phyloP scores from a whole-genome alignment of 495 filamentous ascomycete species.

The Podospora conica region DNA sequence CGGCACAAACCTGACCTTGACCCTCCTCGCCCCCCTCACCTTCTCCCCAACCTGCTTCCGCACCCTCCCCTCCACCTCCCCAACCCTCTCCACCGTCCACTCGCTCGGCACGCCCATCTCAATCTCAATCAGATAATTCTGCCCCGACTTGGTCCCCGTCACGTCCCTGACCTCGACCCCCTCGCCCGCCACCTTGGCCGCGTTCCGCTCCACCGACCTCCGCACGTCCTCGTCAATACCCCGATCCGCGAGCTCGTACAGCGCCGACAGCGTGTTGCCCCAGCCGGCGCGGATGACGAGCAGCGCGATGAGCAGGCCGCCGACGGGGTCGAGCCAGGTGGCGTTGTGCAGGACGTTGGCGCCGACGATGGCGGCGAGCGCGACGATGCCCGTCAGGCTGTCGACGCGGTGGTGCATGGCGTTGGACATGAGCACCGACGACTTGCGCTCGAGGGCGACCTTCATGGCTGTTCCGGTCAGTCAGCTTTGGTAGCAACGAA shows the following conservation, averaged over 20 bases:
- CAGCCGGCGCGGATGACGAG: slow-evolving; percentile 91
- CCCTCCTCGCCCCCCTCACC: slow-evolving; percentile 72
- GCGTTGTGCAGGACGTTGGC: slow-evolving; percentile 80
- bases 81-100: slow-evolving; percentile 64
- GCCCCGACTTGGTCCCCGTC: slow-evolving; percentile 85
- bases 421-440: slow-evolving; percentile 93
- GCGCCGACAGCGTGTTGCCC: slow-evolving; percentile 72
- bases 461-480: slow-evolving; percentile 71
- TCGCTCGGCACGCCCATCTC: slow-evolving; percentile 68
- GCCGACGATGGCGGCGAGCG: slow-evolving; percentile 77
- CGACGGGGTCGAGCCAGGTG: slow-evolving; percentile 91
- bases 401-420: slow-evolving; percentile 95
- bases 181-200: slow-evolving; percentile 49
- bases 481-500: slow-evolving; percentile 11
- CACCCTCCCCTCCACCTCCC: slow-evolving; percentile 64
- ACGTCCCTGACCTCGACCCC: slow-evolving; percentile 62
- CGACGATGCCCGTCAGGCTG: slow-evolving; percentile 88
- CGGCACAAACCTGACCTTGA: slow-evolving; percentile 77
- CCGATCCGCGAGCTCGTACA: slow-evolving; percentile 86
- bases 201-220: slow-evolving; percentile 56
- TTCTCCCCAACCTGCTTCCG: slow-evolving; percentile 62
- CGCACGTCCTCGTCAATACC: slow-evolving; percentile 79
- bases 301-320: slow-evolving; percentile 80
- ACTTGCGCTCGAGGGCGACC: slow-evolving; percentile 88
- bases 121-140: slow-evolving; percentile 88